Conservation (phyloP, 495 filamentous ascomycete species). For the Aspergillus asperescens region DNA sequence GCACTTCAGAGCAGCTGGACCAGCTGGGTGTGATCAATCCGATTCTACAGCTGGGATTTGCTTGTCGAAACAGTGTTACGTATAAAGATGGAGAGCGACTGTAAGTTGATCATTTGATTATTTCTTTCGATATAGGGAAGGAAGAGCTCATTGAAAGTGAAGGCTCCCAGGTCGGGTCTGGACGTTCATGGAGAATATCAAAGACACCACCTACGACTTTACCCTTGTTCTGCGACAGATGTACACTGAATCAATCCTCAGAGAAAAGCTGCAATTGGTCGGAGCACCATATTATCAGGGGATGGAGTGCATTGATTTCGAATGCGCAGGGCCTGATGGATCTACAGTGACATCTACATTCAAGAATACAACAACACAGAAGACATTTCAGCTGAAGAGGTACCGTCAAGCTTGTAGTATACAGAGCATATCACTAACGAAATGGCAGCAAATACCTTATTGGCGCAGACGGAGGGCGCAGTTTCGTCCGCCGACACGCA, state of each 20-base stretch:
- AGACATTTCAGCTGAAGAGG: slow-evolving; percentile 3
- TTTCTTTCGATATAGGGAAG: not conserved
- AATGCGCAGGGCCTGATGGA: not conserved
- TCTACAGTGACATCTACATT: not conserved
- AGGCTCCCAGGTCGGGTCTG: slow-evolving; percentile 16
- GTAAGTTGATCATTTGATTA: not conserved
- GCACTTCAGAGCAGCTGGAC: slow-evolving; percentile 44
- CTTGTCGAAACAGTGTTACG: slow-evolving; percentile 30
- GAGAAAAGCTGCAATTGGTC: not conserved
- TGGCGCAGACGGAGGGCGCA: slow-evolving; percentile 45
- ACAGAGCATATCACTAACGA: not conserved
- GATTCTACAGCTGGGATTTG: slow-evolving; percentile 47
- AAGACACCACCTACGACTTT: slow-evolving; percentile 7
- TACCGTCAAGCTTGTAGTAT: not conserved
- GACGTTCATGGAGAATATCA: slow-evolving; percentile 17
- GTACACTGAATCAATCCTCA: slow-evolving; percentile 8
- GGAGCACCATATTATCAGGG: not conserved
- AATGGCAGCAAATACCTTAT: slow-evolving; percentile 35
- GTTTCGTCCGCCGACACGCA: slow-evolving; percentile 37
- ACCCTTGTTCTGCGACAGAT: slow-evolving; percentile 9
- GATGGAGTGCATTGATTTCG: slow-evolving; percentile 7
- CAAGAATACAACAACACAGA: not conserved
- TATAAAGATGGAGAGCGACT: slow-evolving; percentile 42
- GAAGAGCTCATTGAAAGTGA: not conserved
- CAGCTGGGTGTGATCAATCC: slow-evolving; percentile 42